Percentiles rank a stretch among this genome's conserved stretches.
These are phyloP conservation scores for Tuber indicum DNA, from an alignment of 495 filamentous ascomycete species.

Conservation along the genomic window DNA sequence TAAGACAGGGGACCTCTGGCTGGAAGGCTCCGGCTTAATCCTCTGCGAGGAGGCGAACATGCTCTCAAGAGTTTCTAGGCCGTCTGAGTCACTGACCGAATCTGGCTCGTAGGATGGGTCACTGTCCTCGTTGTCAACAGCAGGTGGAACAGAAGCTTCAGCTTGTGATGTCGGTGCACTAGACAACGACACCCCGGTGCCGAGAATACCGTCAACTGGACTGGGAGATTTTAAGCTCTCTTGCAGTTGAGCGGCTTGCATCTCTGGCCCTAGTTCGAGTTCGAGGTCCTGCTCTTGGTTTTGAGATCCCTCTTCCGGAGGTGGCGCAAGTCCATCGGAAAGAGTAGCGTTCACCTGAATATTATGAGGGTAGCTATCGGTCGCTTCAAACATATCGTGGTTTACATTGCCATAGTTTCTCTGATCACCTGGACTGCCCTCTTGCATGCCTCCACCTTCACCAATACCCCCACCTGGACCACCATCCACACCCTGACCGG, in stretches of 20 bases:
- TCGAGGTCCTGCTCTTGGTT: not conserved
- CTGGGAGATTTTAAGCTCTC: constrained; percentile 1
- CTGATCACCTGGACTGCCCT: not conserved
- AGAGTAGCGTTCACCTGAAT: not conserved
- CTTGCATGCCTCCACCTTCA: not conserved
- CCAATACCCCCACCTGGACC: not conserved
- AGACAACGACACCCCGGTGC: not conserved
- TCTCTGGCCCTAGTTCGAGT: not conserved
- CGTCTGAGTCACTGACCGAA: constrained; percentile 33
- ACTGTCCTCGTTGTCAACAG: not conserved
- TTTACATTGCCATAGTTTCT: not conserved
- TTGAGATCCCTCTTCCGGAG: not conserved
- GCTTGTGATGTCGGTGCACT: not conserved
- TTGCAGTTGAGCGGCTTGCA: not conserved
- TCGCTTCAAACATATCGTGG: not conserved
- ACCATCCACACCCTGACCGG: not conserved
- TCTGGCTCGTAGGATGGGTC: not conserved
- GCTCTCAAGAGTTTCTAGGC: constrained; percentile 22
- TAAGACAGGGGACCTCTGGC: constrained; percentile 10
- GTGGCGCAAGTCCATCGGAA: not conserved
- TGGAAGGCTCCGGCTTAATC: constrained; percentile 25
- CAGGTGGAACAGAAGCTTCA: not conserved
- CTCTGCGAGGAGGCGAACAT: constrained; percentile 34
- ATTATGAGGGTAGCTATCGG: not conserved
- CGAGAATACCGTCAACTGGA: not conserved